A percentile compares a stretch with the other conserved stretches of the same genome.
These are phyloP conservation scores for Fusarium brevicatenulatum DNA, from an alignment of 2,329 filamentous ascomycete species.

Conservation along the genomic window DNA sequence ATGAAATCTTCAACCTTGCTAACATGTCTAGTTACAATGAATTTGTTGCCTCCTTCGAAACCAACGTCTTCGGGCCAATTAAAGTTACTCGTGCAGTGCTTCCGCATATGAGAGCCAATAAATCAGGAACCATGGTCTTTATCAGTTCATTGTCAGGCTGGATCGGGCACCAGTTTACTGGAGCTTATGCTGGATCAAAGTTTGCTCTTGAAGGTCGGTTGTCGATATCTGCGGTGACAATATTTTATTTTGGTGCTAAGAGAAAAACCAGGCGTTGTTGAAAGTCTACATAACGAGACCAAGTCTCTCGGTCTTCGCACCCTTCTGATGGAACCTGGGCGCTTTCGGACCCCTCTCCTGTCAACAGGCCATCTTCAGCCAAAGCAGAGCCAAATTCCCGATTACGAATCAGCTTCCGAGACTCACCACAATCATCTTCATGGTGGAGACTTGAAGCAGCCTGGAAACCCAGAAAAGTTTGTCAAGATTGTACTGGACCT, in stretches of 20 bases:
- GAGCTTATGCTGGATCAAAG: constrained; percentile 9
- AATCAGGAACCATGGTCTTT: constrained; percentile 9
- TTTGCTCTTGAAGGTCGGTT: constrained; percentile 16
- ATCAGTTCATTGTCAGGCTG: constrained; percentile 11
- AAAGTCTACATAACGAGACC: constrained; percentile 15
- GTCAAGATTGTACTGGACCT: constrained; percentile 8
- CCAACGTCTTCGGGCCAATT: constrained; percentile 14
- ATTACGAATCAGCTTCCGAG: not conserved
- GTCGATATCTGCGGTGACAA: not conserved
- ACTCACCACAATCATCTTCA: not conserved
- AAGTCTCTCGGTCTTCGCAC: constrained; percentile 2
- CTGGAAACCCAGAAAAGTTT: constrained; percentile 1
- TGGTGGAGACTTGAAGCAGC: not conserved
- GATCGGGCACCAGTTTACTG: constrained; percentile 4
- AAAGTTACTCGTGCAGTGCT: constrained; percentile 11
- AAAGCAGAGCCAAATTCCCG: not conserved
- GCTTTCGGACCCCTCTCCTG: constrained; percentile 7
- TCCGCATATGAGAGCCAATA: not conserved
- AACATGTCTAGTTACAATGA: not conserved
- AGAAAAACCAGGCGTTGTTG: not conserved
- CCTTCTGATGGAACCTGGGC: constrained; percentile 6
- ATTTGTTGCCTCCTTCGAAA: constrained; percentile 14
- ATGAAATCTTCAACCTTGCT: not conserved
- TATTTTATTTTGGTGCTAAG: not conserved
- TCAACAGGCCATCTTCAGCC: not conserved